Percentiles rank a stretch among this genome's conserved stretches.
These are phyloP conservation scores for Exsudoporus frostii DNA, from an alignment of 768 basidiomycete genomes.

Conservation along the genomic window DNA sequence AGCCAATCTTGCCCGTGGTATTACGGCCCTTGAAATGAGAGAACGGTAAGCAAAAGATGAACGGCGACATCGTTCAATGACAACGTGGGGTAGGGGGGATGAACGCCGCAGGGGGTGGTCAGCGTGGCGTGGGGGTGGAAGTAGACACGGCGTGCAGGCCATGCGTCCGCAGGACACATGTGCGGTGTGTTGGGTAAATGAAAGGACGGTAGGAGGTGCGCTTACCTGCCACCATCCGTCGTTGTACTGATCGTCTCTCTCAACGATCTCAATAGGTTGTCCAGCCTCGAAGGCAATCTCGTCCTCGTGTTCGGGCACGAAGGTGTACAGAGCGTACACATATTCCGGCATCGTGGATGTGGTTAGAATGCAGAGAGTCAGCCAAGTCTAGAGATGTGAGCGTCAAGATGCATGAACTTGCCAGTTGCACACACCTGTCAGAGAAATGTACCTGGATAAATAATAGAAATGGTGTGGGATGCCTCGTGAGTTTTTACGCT, in stretches of 20 bases:
- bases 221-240: conserved; percentile 95
- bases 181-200: conserved; percentile 6
- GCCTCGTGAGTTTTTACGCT: background rate
- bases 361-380: background rate
- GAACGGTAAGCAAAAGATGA: conserved; percentile 23
- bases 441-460: background rate
- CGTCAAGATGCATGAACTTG: background rate
- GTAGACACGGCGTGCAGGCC: conserved; percentile 2
- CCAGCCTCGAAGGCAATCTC: conserved; percentile 85
- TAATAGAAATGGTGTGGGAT: background rate
- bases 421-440: conserved; percentile 1
- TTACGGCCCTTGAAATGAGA: conserved; percentile 68
- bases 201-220: background rate
- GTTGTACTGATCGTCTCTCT: conserved; percentile 88
- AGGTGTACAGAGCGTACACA: conserved; percentile 87
- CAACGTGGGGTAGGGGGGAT: conserved; percentile 16
- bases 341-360: conserved; percentile 62
- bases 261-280: conserved; percentile 84
- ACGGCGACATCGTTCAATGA: conserved; percentile 20
- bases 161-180: conserved; percentile 3
- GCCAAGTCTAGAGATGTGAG: background rate
- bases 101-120: conserved; percentile 1
- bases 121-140: conserved; percentile 4
- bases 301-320: conserved; percentile 89
- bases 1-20: conserved; percentile 72